Base-by-base conservation (phyloP, 148 eudicot species). In the Rhododendron mucronatum region DNA sequence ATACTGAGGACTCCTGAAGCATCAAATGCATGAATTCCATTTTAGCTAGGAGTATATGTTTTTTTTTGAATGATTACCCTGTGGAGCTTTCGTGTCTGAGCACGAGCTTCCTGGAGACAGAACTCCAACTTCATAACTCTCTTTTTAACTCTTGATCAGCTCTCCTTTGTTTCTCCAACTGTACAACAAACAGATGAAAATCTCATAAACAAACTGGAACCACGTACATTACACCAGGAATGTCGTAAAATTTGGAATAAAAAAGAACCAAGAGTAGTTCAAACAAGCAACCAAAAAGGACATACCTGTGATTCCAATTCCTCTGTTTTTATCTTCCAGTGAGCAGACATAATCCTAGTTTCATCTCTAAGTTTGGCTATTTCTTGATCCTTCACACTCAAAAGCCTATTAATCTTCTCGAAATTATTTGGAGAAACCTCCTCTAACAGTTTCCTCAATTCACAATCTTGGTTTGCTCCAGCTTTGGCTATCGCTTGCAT, bases 41-140 rank as follows among this genome's bases (percentile, higher is more conserved):
- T 57, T 44, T 37, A 30, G 15, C 0, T 30, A 28, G 37, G 28
- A 30, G 39, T 81, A 53, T 30, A n/a, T 44, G 33, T 78, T 7
- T 69, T 69, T 45, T 89, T 94, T 96, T 88, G 30, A 28, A 78
- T 21, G 26, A 71, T 89, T 92, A 96, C 99, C 93, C 97, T 93
- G 88, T 95, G 96, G 84, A 96, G 98, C 90, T 93, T 96, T 87
- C 98, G 91, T 78, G 98, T 96, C 86, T 96, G 99, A 83, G 97
- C 90, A 33, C 98, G 97, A 90, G 98, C 95, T 85, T 96, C 98
- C 82, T 96, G 98, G 71, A 96, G 96, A 86, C 99, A 95, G 81
- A 96, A 95, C 84, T 96, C 99, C 91, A 96, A 87, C 90, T 95
- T 96, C 83, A 96, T 78, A 51, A 96, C 98, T 85, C 94, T 96